Base-by-base conservation (phyloP, 495 filamentous ascomycete species). In the Aeminium ludgeri region DNA sequence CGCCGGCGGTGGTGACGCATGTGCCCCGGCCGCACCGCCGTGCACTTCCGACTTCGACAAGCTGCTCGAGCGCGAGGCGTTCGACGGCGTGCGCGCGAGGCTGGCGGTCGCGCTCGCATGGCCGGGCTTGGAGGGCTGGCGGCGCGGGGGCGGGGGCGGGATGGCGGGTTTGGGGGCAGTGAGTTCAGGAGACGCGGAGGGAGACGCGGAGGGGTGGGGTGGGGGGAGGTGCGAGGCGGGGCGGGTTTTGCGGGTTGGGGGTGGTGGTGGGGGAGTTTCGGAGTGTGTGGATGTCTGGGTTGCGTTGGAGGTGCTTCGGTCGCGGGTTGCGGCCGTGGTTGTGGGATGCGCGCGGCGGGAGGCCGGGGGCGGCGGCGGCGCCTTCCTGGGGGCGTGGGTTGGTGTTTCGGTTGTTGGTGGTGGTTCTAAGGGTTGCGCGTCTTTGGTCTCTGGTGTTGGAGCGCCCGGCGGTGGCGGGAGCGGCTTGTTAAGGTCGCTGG, bases 401-500 rank as follows among this genome's bases (percentile, higher is more conserved):
- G 27, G 28, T 6, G 4, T 27, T 10, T 25, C 20, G 3, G 38
- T 40, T 23, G 18, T 17, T 11, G 8, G 6, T 35, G 25, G 1
- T n/a, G 30, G 3, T 20, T 13, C 29, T 7, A 16, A 16, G 40
- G 28, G 29, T 20, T 27, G 36, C 41, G 41, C 3, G 37, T 33
- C 31, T 16, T 11, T 33, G 20, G 29, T 27, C 31, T 16, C 30
- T 15, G 13, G 41, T 31, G 30, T 49, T 11, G 18, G 13, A 10
- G 20, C 27, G 20, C 12, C 34, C 17, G 48, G 50, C 2, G 54
- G 50, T 12, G 48, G 50, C 15, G 57, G 59, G 35, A 59, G 55
- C 20, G 57, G 57, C 44, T 62, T 59, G 42, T 62, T 62, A 29
- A 60, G 46, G 44, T 62, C 55, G 13, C 54, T 55, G 18, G 50